A percentile compares a stretch with the other conserved stretches of the same genome.
phyloP scores from a whole-genome alignment of 495 filamentous ascomycete genomes.

The Daldinia grandis region DNA sequence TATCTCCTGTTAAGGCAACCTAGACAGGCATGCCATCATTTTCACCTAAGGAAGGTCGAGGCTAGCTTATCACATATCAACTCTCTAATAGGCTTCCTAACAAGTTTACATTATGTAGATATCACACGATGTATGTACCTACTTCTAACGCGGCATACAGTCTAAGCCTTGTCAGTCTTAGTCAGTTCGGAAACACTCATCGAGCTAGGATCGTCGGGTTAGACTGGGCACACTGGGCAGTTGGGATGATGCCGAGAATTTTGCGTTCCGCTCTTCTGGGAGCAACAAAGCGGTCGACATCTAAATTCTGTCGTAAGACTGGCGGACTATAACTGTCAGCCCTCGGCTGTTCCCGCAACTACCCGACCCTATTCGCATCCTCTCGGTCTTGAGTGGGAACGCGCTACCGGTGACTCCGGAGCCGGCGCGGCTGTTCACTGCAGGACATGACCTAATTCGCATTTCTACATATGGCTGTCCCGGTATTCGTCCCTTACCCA shows the following conservation, averaged over 20 bases:
- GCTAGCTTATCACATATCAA: slow-evolving; percentile 10
- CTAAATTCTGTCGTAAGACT: slow-evolving; percentile 44
- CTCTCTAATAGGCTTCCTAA: neutral
- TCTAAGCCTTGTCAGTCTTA: slow-evolving; percentile 39
- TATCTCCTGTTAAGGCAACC: neutral
- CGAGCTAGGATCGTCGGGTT: slow-evolving; percentile 32
- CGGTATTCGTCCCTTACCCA: slow-evolving; percentile 5
- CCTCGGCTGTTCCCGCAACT: slow-evolving; percentile 33
- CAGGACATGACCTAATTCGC: slow-evolving; percentile 7
- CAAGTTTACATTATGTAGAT: neutral
- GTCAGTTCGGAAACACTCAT: slow-evolving; percentile 31
- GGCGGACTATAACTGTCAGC: slow-evolving; percentile 26
- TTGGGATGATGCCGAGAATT: slow-evolving; percentile 22
- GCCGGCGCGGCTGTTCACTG: slow-evolving; percentile 9
- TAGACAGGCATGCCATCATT: slow-evolving; percentile 25
- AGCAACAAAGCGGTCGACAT: slow-evolving; percentile 16
- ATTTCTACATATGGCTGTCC: slow-evolving; percentile 6
- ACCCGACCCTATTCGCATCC: slow-evolving; percentile 16
- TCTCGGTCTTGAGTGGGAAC: slow-evolving; percentile 27
- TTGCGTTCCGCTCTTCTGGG: slow-evolving; percentile 20
- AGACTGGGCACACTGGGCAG: slow-evolving; percentile 6
- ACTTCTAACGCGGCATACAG: neutral
- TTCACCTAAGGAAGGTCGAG: slow-evolving; percentile 13
- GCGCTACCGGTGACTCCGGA: slow-evolving; percentile 18
- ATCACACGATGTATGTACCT: neutral